Conservation (phyloP, 805 yeast species). For the Lachancea nothofagi region DNA sequence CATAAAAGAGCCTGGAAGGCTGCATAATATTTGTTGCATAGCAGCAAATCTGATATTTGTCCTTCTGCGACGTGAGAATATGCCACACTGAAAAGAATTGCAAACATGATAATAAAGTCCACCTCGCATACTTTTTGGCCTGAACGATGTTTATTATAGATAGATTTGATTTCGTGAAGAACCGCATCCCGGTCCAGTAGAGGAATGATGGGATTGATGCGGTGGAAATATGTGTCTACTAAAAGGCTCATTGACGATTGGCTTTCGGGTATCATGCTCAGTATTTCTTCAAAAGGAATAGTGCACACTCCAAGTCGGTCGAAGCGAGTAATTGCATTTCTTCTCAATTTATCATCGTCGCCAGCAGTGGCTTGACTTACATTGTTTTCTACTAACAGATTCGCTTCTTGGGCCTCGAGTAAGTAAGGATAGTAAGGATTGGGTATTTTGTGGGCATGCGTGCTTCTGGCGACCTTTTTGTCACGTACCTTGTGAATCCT, state of each 20-base stretch:
- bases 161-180: conserved; percentile 8
- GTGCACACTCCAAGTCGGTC: conserved; percentile 9
- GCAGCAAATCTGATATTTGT: conserved; percentile 17
- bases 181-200: conserved; percentile 15
- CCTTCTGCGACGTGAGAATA: conserved; percentile 26
- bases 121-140: conserved; percentile 2
- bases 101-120: conserved; percentile 14
- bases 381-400: background rate
- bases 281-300: conserved; percentile 15
- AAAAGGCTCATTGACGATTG: conserved; percentile 14
- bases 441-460: background rate
- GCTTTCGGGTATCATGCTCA: conserved; percentile 17
- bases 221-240: conserved; percentile 20
- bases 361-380: background rate
- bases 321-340: conserved; percentile 23
- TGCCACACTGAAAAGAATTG: conserved; percentile 24
- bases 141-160: conserved; percentile 8
- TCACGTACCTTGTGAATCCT: background rate
- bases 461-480: background rate
- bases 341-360: conserved; percentile 7
- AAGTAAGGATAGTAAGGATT: conserved; percentile 6
- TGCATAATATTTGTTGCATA: conserved; percentile 23
- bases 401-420: conserved; percentile 1
- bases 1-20: conserved; percentile 19
- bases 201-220: conserved; percentile 28